A percentile compares a stretch with the other conserved stretches of the same genome.
These are phyloP conservation scores for Prunus mongolica DNA, from an alignment of 306 rosid species.

Conservation along the genomic window DNA sequence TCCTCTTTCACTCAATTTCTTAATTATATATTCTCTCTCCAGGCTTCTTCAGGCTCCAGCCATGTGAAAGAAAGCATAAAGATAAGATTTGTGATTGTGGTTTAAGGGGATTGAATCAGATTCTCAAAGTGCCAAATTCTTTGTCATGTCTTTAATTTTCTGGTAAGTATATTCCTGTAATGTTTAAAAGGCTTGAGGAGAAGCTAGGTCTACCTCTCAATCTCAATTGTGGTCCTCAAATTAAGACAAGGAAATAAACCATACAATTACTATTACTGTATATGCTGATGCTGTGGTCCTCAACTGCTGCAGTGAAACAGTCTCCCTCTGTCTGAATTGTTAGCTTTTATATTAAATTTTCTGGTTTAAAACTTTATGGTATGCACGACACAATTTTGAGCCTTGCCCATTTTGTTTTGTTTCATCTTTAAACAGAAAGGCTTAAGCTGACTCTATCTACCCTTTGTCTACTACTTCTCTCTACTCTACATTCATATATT, in stretches of 20 bases:
- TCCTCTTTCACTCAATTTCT: neutral
- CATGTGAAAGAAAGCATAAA: neutral
- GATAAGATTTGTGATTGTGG: neutral
- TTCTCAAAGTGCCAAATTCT: neutral
- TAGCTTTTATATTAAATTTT: neutral
- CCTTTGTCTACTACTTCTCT: no score
- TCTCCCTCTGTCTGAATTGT: neutral
- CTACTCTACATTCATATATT: neutral
- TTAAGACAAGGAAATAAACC: neutral
- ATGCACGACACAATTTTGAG: slow-evolving; percentile 4
- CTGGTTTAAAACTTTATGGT: neutral
- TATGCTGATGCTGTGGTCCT: slow-evolving; percentile 7
- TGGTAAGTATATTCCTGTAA: neutral
- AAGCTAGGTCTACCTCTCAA: neutral
- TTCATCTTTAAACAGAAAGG: neutral
- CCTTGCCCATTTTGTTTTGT: neutral
- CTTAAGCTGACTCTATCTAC: neutral
- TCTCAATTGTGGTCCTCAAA: neutral
- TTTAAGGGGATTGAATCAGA: neutral
- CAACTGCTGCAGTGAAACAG: neutral
- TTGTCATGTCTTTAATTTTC: neutral
- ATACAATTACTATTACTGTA: neutral
- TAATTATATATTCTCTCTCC: no score
- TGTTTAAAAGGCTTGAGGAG: neutral
- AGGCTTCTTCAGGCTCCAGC: no score